Conservation (phyloP, 331 rosid species). For the Malus hybrid region DNA sequence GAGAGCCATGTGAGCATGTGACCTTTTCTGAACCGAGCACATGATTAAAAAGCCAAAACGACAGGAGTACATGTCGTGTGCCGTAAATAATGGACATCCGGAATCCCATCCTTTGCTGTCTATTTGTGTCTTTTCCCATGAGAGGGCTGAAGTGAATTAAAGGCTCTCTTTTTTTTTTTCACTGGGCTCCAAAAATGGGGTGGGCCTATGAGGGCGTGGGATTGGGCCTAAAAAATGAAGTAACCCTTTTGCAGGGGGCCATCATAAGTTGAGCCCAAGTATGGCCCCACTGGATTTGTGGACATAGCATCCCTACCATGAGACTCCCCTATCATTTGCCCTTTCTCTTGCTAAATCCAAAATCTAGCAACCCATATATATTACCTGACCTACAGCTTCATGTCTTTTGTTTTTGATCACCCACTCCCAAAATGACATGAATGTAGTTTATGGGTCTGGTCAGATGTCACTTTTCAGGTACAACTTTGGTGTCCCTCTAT, state of each 20-base stretch:
- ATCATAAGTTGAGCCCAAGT: neutral
- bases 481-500: neutral
- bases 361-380: too few relatives aligned
- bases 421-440: neutral
- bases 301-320: neutral
- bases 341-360: neutral
- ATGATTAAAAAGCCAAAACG: constrained; percentile 12
- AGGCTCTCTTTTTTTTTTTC: too few relatives aligned
- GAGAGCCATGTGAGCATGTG: constrained; percentile 27
- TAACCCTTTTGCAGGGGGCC: too few relatives aligned
- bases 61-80: neutral
- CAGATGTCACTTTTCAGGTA: neutral
- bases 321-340: neutral
- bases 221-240: neutral
- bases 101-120: constrained; percentile 2
- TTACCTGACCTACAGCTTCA: neutral
- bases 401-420: neutral
- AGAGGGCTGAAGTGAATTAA: neutral
- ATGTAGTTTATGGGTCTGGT: neutral
- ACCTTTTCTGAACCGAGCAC: constrained; percentile 3
- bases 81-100: neutral
- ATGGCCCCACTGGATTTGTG: neutral
- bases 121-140: neutral
- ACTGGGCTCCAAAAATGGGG: too few relatives aligned
- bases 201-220: neutral